Evolutionary conservation across 148 eudicot species (phyloP), one percentile per base, ranked within the genome.

Genomic region (Diospyros kaki): DNA sequence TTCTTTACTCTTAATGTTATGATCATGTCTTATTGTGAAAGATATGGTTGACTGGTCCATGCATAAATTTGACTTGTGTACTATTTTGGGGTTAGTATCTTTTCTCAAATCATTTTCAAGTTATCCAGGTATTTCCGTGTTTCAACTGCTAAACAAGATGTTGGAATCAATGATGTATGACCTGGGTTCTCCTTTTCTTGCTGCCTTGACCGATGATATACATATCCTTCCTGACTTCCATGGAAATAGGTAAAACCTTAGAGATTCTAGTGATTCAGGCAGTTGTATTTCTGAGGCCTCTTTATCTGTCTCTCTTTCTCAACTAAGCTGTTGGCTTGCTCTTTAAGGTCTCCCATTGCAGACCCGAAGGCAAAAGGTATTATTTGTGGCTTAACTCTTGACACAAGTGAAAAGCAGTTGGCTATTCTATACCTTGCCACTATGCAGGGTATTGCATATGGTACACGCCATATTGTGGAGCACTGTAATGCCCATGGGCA

Each of bases 141-240:
- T 88, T 79, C 83, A 85, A 55, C 84, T 96, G 73, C 76, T 96
- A 78, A 96, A 96, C 84, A 84, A 89, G 84, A 86, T 80, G 69
- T 79, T 96, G 74, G 91, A 89, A 81, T 75, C 89, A 62, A 84
- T 89, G 87, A 79, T 69, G 86, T 81, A 81, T 75, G 99, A 86
- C 75, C 69, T 41, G 71, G 85, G 80, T 4, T 73, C 82, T 75
- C 89, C 97, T 40, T 93, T 91, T 83, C 68, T 93, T 72, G 85
- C 97, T 83, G 84, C 93, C 78, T 86, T 96, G 83, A 91, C 99
- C 9, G 78, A 74, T 74, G 97, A 96, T 78, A 77, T 93, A 63
- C 99, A 96, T 77, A 85, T 96, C 64, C 93, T 93, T 79, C 99
- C 99, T 61, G 99, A 96, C 61, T 96, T 89, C 71, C 99, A 96